These are phyloP conservation scores for Thymus quinquecostatus DNA, from an alignment of 257 asterid genomes.

Conservation along the genomic window DNA sequence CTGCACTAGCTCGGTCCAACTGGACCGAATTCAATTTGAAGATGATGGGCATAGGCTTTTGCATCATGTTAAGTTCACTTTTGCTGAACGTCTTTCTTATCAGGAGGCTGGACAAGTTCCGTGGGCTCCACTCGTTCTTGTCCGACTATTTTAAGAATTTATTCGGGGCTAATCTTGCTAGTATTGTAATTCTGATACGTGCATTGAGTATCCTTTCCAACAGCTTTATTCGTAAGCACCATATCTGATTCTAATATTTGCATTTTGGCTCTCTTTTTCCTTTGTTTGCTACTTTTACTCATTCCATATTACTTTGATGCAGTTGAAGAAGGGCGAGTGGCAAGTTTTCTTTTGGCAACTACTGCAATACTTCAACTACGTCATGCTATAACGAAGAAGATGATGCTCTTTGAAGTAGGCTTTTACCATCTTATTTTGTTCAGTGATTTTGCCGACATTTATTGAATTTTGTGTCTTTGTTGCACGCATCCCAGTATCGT, in stretches of 20 bases:
- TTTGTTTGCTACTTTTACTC: constrained; percentile 31
- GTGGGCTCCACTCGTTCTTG: constrained; percentile 41
- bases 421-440: constrained; percentile 5
- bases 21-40: constrained; percentile 94
- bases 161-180: constrained; percentile 55
- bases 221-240: constrained; percentile 85
- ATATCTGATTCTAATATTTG: constrained; percentile 24
- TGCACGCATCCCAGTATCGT: constrained; percentile 16
- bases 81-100: constrained; percentile 55
- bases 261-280: constrained; percentile 16
- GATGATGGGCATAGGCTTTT: constrained; percentile 83
- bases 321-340: constrained; percentile 98
- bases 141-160: constrained; percentile 45
- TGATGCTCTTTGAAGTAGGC: constrained; percentile 70
- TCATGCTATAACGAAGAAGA: constrained; percentile 56
- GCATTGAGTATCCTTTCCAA: constrained; percentile 92
- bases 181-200: constrained; percentile 64
- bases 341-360: constrained; percentile 91
- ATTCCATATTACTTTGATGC: constrained; percentile 40
- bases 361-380: constrained; percentile 78
- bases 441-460: constrained; percentile 12
- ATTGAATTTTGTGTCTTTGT: constrained; percentile 6
- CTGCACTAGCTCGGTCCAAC: constrained; percentile 89
- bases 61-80: constrained; percentile 70
- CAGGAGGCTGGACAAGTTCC: constrained; percentile 61